phyloP scores from a whole-genome alignment of 1,139 yeast genomes.

The Geotrichum macrosporum region DNA sequence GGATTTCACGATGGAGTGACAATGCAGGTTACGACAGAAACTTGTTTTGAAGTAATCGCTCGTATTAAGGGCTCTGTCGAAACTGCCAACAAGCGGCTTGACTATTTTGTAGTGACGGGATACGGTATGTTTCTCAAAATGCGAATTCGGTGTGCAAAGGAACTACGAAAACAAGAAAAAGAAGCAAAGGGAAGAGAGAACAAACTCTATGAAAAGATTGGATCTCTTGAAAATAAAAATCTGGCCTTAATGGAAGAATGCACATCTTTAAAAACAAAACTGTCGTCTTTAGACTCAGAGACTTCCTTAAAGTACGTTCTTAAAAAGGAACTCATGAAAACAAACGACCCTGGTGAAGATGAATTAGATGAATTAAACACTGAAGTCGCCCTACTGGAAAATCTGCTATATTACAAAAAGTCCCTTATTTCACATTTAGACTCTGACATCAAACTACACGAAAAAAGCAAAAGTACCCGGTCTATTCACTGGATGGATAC shows the following conservation, averaged over 20 bases:
- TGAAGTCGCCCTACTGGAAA: not conserved
- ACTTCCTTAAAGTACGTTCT: not conserved
- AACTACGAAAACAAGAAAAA: conserved; percentile 19
- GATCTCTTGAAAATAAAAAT: not conserved
- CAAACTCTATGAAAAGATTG: conserved; percentile 20
- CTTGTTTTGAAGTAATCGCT: conserved; percentile 7
- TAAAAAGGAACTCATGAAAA: not conserved
- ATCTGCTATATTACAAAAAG: not conserved
- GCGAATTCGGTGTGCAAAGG: conserved; percentile 1
- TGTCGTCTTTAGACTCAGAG: not conserved
- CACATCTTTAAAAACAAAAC: not conserved
- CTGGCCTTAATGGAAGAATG: too few relatives aligned
- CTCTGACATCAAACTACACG: not conserved
- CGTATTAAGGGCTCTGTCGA: conserved; percentile 5
- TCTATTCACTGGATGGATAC: not conserved
- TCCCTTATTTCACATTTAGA: not conserved
- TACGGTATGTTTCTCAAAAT: conserved; percentile 3
- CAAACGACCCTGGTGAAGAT: not conserved
- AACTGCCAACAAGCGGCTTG: conserved; percentile 8
- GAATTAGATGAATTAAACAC: not conserved
- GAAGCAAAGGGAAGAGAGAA: conserved; percentile 14
- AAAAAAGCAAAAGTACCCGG: not conserved
- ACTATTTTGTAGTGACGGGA: conserved; percentile 8
- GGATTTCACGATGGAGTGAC: conserved; percentile 13
- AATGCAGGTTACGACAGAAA: conserved; percentile 7